These are phyloP conservation scores for Sporobolomyces roseus DNA, from an alignment of 768 basidiomycete species.

Conservation along the genomic window DNA sequence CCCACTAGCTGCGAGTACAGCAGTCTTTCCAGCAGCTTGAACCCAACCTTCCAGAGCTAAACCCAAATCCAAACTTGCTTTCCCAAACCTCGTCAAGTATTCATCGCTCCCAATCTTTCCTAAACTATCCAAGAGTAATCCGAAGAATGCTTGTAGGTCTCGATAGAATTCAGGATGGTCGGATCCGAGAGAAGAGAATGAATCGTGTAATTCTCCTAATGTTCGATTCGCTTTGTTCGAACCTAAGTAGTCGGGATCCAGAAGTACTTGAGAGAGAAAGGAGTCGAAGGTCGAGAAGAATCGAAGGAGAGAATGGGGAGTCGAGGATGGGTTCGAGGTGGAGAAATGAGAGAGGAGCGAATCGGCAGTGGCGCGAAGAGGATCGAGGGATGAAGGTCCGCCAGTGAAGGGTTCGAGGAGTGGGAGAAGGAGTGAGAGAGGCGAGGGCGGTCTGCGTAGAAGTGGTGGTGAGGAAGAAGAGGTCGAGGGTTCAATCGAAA, in stretches of 20 bases:
- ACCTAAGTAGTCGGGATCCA: constrained; percentile 8
- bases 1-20: not conserved
- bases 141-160: not conserved
- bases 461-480: constrained; percentile 53
- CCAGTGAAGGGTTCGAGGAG: constrained; percentile 30
- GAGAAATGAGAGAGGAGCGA: constrained; percentile 10
- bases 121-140: not conserved
- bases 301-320: not conserved
- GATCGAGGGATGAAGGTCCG: constrained; percentile 7
- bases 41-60: constrained; percentile 4
- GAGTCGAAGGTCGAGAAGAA: constrained; percentile 8
- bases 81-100: not conserved
- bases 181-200: too few relatives aligned
- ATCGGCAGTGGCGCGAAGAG: not conserved
- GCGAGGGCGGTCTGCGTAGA: not conserved
- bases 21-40: not conserved
- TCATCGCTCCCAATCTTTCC: not conserved
- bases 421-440: constrained; percentile 2
- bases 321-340: not conserved
- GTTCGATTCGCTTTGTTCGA: not conserved
- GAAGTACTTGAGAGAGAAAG: constrained; percentile 1
- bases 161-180: not conserved
- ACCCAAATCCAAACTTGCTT: not conserved
- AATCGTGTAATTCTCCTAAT: too few relatives aligned
- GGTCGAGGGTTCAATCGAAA: not conserved